A percentile compares a stretch with the other conserved stretches of the same genome.
These are phyloP conservation scores for Albophoma yamanashiensis DNA, from an alignment of 2,329 filamentous ascomycete species.

Conservation along the genomic window DNA sequence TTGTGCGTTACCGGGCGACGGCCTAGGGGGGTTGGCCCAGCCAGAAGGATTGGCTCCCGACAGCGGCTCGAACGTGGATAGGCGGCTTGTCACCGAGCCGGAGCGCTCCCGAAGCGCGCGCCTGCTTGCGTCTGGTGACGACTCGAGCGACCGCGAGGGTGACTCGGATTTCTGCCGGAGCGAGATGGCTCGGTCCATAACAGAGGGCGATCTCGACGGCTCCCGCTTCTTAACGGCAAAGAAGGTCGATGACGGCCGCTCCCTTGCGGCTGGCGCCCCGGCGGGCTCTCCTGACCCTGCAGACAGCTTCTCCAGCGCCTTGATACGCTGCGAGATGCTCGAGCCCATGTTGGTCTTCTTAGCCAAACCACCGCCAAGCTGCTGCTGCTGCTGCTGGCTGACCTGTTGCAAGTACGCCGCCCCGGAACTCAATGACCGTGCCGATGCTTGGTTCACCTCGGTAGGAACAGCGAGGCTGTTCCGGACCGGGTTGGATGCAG, in stretches of 20 bases:
- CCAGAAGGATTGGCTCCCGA: constrained; percentile 10
- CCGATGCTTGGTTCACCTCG: constrained; percentile 33
- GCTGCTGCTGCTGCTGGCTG: constrained; percentile 39
- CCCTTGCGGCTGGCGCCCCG: constrained; percentile 12
- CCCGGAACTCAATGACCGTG: constrained; percentile 46
- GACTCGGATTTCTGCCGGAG: constrained; percentile 20
- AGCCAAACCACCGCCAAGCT: constrained; percentile 36
- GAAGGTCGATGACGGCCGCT: constrained; percentile 42
- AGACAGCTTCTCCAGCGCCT: constrained; percentile 75
- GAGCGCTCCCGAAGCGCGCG: constrained; percentile 33
- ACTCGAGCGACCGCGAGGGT: constrained; percentile 32
- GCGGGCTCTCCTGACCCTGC: constrained; percentile 20
- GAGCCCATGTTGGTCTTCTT: constrained; percentile 72
- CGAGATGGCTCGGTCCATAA: constrained; percentile 31
- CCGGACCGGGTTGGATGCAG: constrained; percentile 35
- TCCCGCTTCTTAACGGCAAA: constrained; percentile 47
- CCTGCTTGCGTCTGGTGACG: constrained; percentile 31
- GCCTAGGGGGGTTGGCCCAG: constrained; percentile 10
- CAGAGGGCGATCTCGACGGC: constrained; percentile 32
- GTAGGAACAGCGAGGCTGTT: constrained; percentile 32
- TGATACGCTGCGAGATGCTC: constrained; percentile 89
- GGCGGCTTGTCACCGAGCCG: constrained; percentile 41
- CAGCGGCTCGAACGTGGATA: constrained; percentile 42
- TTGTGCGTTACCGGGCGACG: constrained; percentile 19
- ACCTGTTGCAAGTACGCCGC: constrained; percentile 45